Conservation (phyloP, 352 stramenopile species). For the Achlya hypogyna region DNA sequence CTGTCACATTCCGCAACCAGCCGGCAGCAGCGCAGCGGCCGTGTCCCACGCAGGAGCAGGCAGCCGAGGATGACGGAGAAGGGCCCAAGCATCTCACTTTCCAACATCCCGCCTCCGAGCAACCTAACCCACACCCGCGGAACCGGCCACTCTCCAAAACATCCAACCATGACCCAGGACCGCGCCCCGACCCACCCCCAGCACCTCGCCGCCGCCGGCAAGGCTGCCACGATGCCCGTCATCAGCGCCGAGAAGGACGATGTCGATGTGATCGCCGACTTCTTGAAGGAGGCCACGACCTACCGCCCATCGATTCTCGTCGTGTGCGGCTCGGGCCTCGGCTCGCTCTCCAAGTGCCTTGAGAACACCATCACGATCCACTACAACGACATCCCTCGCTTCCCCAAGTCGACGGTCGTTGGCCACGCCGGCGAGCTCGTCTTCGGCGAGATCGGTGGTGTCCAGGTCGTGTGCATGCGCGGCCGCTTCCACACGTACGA, state of each 20-base stretch:
- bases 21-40: no score
- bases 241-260: conserved; percentile 28
- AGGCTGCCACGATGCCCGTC: conserved; percentile 7
- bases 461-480: conserved; percentile 88
- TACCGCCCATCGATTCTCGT: conserved; percentile 66
- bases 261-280: conserved; percentile 73
- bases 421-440: conserved; percentile 93
- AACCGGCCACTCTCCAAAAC: background rate
- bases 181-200: background rate
- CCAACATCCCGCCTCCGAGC: background rate
- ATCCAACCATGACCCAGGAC: conserved; percentile 4
- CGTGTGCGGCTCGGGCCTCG: conserved; percentile 93
- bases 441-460: conserved; percentile 84
- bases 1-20: no score
- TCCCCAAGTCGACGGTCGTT: conserved; percentile 88
- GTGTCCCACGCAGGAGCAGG: no score
- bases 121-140: conserved; percentile 5
- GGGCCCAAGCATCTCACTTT: background rate
- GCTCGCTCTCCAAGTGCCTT: conserved; percentile 84
- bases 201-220: background rate
- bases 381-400: conserved; percentile 91
- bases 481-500: conserved; percentile 97
- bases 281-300: conserved; percentile 42
- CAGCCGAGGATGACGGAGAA: no score
- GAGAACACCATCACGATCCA: conserved; percentile 83